These are phyloP conservation scores for Groenewaldozyma salmanticensis DNA, from an alignment of 805 yeast genomes.

Conservation along the genomic window DNA sequence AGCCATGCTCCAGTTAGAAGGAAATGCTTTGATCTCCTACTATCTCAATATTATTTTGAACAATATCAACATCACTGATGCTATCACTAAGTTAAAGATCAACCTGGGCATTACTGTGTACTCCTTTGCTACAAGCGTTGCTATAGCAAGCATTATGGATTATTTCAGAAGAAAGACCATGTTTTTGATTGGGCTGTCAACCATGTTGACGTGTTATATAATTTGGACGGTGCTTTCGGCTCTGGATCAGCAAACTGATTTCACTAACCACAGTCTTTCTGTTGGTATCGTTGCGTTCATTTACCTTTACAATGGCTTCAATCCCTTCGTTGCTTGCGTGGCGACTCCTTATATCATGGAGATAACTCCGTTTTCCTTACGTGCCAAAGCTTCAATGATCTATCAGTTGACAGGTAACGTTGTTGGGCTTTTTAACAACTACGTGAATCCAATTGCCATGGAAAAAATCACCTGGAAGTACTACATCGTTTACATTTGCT, in stretches of 20 bases:
- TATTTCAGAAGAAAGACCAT: neutral
- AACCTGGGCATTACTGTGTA: constrained; percentile 7
- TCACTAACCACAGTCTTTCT: constrained; percentile 31
- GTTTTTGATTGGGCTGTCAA: constrained; percentile 1
- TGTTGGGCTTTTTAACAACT: constrained; percentile 22
- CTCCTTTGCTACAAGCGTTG: constrained; percentile 1
- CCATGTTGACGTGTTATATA: constrained; percentile 2
- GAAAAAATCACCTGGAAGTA: constrained; percentile 35
- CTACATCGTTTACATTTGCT: constrained; percentile 28
- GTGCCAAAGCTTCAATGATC: constrained; percentile 33
- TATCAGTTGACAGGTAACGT: constrained; percentile 11
- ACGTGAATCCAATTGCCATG: constrained; percentile 31
- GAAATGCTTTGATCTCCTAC: constrained; percentile 23
- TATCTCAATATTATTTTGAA: constrained; percentile 40
- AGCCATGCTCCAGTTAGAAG: constrained; percentile 6
- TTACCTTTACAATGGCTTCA: constrained; percentile 25
- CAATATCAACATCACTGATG: constrained; percentile 40
- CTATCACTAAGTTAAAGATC: constrained; percentile 6
- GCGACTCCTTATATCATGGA: constrained; percentile 10
- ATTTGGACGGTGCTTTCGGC: constrained; percentile 41
- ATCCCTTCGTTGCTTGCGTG: constrained; percentile 4
- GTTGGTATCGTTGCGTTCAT: constrained; percentile 43
- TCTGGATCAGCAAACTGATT: constrained; percentile 32
- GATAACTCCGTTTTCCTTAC: constrained; percentile 18
- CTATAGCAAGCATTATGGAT: constrained; percentile 4